These are phyloP conservation scores for Hortaea sp. DNA, from an alignment of 2,329 filamentous ascomycete genomes.

Conservation along the genomic window DNA sequence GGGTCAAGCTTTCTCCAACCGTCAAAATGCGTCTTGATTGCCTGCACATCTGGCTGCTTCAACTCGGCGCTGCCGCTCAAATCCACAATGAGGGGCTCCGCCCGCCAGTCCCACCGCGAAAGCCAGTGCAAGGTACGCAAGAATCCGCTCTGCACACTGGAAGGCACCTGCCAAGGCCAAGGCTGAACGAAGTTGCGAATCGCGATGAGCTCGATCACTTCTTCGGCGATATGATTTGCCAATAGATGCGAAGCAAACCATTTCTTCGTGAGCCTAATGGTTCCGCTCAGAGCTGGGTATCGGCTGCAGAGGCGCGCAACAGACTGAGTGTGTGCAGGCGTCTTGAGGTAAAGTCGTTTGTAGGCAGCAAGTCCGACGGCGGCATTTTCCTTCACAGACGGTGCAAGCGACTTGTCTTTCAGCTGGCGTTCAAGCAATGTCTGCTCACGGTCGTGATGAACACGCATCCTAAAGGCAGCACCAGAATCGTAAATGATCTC, in stretches of 20 bases:
- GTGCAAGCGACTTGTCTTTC: constrained; percentile 60
- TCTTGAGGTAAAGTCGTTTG: constrained; percentile 60
- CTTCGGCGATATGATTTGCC: constrained; percentile 61
- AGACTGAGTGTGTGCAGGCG: constrained; percentile 72
- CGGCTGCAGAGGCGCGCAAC: constrained; percentile 72
- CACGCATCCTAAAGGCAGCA: constrained; percentile 70
- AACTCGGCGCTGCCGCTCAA: constrained; percentile 44
- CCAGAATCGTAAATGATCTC: constrained; percentile 67
- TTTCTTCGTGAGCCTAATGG: constrained; percentile 74
- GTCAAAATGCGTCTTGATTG: constrained; percentile 61
- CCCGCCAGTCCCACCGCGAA: constrained; percentile 84
- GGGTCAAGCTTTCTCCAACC: constrained; percentile 85
- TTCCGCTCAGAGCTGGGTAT: constrained; percentile 66
- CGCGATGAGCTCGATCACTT: constrained; percentile 76
- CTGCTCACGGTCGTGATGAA: constrained; percentile 82
- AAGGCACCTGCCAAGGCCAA: constrained; percentile 69
- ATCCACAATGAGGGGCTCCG: constrained; percentile 72
- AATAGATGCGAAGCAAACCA: constrained; percentile 86
- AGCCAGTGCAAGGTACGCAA: constrained; percentile 70
- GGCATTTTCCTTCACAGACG: constrained; percentile 56
- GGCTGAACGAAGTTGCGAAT: constrained; percentile 70
- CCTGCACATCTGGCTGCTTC: constrained; percentile 48
- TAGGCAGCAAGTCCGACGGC: constrained; percentile 60
- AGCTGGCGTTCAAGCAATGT: constrained; percentile 67
- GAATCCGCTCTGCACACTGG: constrained; percentile 69